Conservation (phyloP, 768 basidiomycete genomes). For the Psilocybe tampanensis region DNA sequence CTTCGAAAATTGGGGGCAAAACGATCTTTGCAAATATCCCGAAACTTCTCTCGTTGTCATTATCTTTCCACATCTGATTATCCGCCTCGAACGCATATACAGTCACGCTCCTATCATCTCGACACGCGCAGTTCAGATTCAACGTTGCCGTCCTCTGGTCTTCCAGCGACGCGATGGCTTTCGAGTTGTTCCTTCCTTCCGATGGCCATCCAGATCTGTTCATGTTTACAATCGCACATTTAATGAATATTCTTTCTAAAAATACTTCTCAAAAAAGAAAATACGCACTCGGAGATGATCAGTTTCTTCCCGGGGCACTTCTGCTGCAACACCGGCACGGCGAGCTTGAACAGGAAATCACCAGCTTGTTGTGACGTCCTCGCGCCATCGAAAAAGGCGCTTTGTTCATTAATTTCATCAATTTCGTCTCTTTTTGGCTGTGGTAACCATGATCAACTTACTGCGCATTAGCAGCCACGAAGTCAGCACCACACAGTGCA, state of each 20-base stretch:
- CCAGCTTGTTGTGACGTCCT: constrained; percentile 30
- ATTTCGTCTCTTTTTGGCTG: background rate
- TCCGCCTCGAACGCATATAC: constrained; percentile 42
- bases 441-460: constrained; percentile 15
- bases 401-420: constrained; percentile 9
- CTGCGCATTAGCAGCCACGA: constrained; percentile 43
- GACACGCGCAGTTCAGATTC: constrained; percentile 37
- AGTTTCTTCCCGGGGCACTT: constrained; percentile 37
- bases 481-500: constrained; percentile 36
- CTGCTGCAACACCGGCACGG: constrained; percentile 32
- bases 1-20: constrained; percentile 8
- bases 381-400: constrained; percentile 38
- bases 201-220: constrained; percentile 42
- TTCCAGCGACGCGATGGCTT: constrained; percentile 29
- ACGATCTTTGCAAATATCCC: constrained; percentile 36
- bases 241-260: background rate
- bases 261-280: background rate
- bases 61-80: constrained; percentile 38
- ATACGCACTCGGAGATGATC: constrained; percentile 36
- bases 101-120: constrained; percentile 29
- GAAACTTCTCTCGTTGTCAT: constrained; percentile 41
- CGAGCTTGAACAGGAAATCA: constrained; percentile 37
- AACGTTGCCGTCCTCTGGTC: constrained; percentile 36
- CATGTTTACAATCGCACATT: background rate
- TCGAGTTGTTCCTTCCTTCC: constrained; percentile 28